A percentile compares a stretch with the other conserved stretches of the same genome.
phyloP scores from a whole-genome alignment of 192 early-diverging fungal genomes.

The Coemansia sp. region DNA sequence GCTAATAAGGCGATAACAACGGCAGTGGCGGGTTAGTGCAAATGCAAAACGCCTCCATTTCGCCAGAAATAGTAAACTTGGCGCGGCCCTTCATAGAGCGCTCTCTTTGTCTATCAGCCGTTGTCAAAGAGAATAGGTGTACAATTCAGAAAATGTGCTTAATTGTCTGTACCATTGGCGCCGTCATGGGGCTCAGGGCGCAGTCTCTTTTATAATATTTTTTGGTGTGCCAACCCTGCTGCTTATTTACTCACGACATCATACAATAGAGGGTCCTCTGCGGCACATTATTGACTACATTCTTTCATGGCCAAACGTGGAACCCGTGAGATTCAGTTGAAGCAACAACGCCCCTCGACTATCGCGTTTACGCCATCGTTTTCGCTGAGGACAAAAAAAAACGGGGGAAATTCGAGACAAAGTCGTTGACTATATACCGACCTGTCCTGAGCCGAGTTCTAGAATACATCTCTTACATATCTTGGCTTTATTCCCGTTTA shows the following conservation, averaged over 20 bases:
- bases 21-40: conserved; percentile 1
- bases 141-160: background rate
- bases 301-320: background rate
- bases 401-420: background rate
- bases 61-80: conserved; percentile 3
- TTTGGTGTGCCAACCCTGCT: background rate
- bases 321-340: background rate
- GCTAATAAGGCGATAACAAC: background rate
- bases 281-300: background rate
- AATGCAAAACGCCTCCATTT: background rate
- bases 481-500: background rate
- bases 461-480: background rate
- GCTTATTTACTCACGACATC: background rate
- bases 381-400: background rate
- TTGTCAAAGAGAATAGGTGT: background rate
- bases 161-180: background rate
- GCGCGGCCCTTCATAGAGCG: background rate
- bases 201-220: background rate
- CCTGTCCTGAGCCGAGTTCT: background rate
- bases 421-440: background rate
- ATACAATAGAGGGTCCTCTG: background rate
- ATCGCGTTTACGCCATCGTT: conserved; percentile 2
- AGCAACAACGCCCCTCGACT: background rate
- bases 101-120: background rate
- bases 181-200: background rate